These are phyloP conservation scores for Sphaerulina musiva DNA, from an alignment of 2,329 filamentous ascomycete genomes.

Conservation along the genomic window DNA sequence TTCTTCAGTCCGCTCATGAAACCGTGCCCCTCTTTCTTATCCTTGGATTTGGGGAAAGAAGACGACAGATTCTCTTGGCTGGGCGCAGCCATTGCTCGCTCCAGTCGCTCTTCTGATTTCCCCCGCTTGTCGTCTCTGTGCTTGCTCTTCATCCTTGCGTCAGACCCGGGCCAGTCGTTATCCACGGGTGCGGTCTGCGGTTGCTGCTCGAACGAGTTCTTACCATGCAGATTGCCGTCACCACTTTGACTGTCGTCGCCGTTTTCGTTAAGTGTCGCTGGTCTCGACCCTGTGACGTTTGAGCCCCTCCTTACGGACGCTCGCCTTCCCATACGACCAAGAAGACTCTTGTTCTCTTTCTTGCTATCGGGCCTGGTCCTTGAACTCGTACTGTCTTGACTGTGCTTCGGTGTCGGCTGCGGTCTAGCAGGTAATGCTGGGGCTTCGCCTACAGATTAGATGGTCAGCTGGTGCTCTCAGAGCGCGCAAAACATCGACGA, in stretches of 20 bases:
- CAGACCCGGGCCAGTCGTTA: slow-evolving; percentile 24
- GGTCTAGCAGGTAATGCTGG: slow-evolving; percentile 18
- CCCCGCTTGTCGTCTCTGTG: slow-evolving; percentile 27
- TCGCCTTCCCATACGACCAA: slow-evolving; percentile 26
- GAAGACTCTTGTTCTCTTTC: slow-evolving; percentile 25
- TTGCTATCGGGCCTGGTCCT: slow-evolving; percentile 8
- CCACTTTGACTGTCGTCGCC: slow-evolving; percentile 14
- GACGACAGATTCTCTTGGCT: slow-evolving; percentile 26
- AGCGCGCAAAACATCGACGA: not conserved
- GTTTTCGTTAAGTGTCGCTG: slow-evolving; percentile 9
- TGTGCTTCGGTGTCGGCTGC: slow-evolving; percentile 25
- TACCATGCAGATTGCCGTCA: slow-evolving; percentile 10
- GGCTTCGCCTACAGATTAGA: slow-evolving; percentile 12
- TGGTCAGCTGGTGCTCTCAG: slow-evolving; percentile 13
- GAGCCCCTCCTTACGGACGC: slow-evolving; percentile 31
- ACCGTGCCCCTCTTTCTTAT: slow-evolving; percentile 23
- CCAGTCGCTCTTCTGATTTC: slow-evolving; percentile 32
- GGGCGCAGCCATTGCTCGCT: slow-evolving; percentile 23
- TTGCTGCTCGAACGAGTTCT: slow-evolving; percentile 22
- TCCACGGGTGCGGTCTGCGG: slow-evolving; percentile 28
- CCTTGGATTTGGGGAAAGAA: slow-evolving; percentile 18
- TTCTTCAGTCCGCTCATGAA: slow-evolving; percentile 29
- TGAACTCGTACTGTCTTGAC: slow-evolving; percentile 25
- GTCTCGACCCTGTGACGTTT: slow-evolving; percentile 23
- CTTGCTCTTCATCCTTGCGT: slow-evolving; percentile 22